Evolutionary conservation across 139 green algal species (phyloP).

Genomic region (Yamagishiella unicocca): DNA sequence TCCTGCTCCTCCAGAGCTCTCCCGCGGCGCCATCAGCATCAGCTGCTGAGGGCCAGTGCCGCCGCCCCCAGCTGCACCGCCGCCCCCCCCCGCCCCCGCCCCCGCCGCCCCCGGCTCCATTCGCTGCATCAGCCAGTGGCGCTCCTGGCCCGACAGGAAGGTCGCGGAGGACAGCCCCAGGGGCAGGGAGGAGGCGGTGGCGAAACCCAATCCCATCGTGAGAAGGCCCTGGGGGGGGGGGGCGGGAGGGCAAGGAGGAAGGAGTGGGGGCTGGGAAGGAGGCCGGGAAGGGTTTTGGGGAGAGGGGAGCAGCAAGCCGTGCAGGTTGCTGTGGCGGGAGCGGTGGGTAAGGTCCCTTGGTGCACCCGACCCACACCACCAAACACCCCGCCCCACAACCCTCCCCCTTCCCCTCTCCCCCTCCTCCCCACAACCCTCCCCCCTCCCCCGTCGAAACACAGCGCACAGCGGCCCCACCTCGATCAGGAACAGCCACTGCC

Average conservation of each 20-base stretch:
- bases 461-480: constrained; percentile 22
- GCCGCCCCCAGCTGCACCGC: background rate
- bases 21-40: background rate
- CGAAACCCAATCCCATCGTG: constrained; percentile 41
- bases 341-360: too few species aligned
- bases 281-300: too few species aligned
- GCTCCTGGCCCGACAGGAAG: constrained; percentile 49
- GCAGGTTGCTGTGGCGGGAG: too few species aligned
- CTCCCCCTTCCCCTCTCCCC: too few species aligned
- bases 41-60: background rate
- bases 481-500: constrained; percentile 82
- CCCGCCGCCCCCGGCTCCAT: background rate
- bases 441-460: background rate
- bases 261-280: too few species aligned
- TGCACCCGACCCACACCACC: too few species aligned
- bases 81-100: background rate
- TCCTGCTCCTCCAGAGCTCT: background rate
- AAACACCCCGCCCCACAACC: too few species aligned
- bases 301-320: too few species aligned
- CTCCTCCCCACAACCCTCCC: too few species aligned
- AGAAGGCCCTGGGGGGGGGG: constrained; percentile 54
- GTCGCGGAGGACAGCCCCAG: background rate
- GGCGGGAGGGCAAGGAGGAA: background rate
- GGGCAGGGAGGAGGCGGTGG: constrained; percentile 39
- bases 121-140: constrained; percentile 45